Evolutionary conservation across 2,329 filamentous ascomycete species (phyloP).

Genomic region (Phyllosticta paracitricarpa): DNA sequence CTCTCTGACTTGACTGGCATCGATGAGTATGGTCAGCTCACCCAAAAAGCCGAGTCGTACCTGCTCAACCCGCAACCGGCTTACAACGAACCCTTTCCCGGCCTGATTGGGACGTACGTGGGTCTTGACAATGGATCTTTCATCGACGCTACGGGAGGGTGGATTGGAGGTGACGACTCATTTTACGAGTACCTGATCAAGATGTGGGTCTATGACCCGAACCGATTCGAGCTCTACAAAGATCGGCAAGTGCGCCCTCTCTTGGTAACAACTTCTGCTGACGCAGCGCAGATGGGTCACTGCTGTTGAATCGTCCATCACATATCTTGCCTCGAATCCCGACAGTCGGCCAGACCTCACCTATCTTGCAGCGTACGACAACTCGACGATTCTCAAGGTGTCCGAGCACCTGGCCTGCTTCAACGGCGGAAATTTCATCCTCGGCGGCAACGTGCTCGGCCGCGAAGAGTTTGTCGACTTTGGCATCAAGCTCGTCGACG

Average conservation of each 20-base stretch:
- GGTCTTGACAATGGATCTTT: constrained; percentile 58
- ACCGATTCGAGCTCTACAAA: constrained; percentile 53
- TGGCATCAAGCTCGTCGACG: constrained; percentile 60
- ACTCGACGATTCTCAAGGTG: constrained; percentile 27
- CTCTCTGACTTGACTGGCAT: constrained; percentile 67
- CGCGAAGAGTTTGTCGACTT: constrained; percentile 60
- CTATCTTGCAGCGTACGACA: constrained; percentile 53
- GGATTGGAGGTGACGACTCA: constrained; percentile 67
- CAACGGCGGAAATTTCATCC: constrained; percentile 73
- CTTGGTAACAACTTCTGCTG: constrained; percentile 56
- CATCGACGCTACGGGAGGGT: constrained; percentile 57
- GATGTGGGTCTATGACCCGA: constrained; percentile 72
- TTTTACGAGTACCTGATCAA: constrained; percentile 90
- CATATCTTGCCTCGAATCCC: constrained; percentile 60
- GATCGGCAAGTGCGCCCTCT: constrained; percentile 54
- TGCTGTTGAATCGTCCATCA: constrained; percentile 67
- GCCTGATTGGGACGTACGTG: constrained; percentile 61
- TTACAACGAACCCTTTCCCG: constrained; percentile 61
- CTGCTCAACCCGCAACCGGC: constrained; percentile 57
- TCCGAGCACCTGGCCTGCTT: constrained; percentile 62
- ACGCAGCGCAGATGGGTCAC: constrained; percentile 47
- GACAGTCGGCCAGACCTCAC: constrained; percentile 58
- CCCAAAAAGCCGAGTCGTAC: constrained; percentile 58
- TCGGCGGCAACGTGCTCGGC: constrained; percentile 62
- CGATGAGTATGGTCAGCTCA: constrained; percentile 53